phyloP scores from a whole-genome alignment of 257 asterid genomes.

The Scutellaria minor region DNA sequence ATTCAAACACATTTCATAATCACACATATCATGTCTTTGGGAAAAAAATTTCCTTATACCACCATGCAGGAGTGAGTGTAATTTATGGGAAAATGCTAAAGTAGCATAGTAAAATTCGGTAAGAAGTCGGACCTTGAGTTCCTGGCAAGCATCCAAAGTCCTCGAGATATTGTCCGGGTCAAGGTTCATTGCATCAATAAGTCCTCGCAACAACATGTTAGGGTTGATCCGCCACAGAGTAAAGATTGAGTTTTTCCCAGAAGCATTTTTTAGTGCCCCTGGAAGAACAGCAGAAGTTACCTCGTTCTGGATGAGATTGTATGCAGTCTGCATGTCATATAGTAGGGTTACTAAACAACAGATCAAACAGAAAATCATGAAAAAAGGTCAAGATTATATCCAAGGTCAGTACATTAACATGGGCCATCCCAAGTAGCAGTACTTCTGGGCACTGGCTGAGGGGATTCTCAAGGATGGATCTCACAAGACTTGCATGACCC shows the following conservation, averaged over 20 bases:
- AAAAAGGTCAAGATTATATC: slow-evolving; percentile 19
- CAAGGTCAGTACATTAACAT: slow-evolving; percentile 61
- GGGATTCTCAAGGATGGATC: slow-evolving; percentile 76
- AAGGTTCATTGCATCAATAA: slow-evolving; percentile 65
- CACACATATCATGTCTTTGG: not conserved
- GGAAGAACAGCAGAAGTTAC: slow-evolving; percentile 74
- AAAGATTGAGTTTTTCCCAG: slow-evolving; percentile 52
- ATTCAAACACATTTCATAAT: not conserved
- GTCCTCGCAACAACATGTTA: slow-evolving; percentile 73
- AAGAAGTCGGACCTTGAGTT: slow-evolving; percentile 68
- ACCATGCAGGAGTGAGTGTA: slow-evolving; percentile 4
- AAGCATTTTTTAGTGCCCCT: slow-evolving; percentile 51
- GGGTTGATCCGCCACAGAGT: slow-evolving; percentile 80
- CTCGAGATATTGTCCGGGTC: slow-evolving; percentile 63
- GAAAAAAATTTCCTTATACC: not conserved
- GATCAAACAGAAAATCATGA: slow-evolving; percentile 11
- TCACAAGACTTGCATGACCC: slow-evolving; percentile 91
- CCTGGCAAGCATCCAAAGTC: slow-evolving; percentile 83
- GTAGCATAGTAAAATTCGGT: not conserved
- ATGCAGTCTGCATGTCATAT: slow-evolving; percentile 74
- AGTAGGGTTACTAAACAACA: slow-evolving; percentile 32
- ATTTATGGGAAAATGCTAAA: not conserved
- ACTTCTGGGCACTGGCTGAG: slow-evolving; percentile 80
- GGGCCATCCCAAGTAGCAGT: slow-evolving; percentile 92
- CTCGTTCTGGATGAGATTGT: slow-evolving; percentile 83